Evolutionary conservation across 2,329 filamentous ascomycete species (phyloP), one percentile per base, ranked within the genome.

Genomic region (Phaeoacremonium minimum): DNA sequence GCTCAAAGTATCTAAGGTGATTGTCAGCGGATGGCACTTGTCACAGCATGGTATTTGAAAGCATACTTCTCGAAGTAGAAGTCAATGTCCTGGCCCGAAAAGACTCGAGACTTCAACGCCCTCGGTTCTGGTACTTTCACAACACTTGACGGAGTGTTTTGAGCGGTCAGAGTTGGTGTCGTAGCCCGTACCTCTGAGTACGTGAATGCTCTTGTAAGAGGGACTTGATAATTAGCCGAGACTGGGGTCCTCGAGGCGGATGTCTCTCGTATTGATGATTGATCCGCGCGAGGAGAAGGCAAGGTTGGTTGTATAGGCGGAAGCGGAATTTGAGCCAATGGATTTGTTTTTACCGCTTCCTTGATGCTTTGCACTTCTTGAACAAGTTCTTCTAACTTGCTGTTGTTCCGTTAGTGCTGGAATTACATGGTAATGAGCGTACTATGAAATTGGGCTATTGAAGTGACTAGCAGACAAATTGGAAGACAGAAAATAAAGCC

Each of bases 21-120:
- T 6, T 5, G 18, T 30, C n/a, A 14, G 6, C 20, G 20, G 22
- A 9, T 46, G 26, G 17, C 6, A 18, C 19, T 17, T 14, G 6
- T 16, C 16, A 12, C 8, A 31, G 4, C 7, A 15, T 8, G 12
- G 2, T 2, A 19, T n/a, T 20, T 8, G 5, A 18, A n/a, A 7
- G n/a, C 44, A 72, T n/a, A n/a, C 66, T 68, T 72, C 40, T 70
- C 62, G 50, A 77, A 77, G 44, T 77, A 77, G 48, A 66, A 73
- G 37, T 74, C 67, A 36, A 77, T 68, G 30, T 77, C 73, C 29
- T 71, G 66, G 1, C 70, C 68, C 0, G 72, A 62, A 32, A 77
- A 66, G 2, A 70, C 60, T 7, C 65, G 62, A 4, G 65, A 67
- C 3, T 63, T 67, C 9, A 77, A 48, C 5, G 68, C 60, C 32